Base-by-base conservation (phyloP, 2,329 filamentous ascomycete genomes). In the Alternaria tenuissima region DNA sequence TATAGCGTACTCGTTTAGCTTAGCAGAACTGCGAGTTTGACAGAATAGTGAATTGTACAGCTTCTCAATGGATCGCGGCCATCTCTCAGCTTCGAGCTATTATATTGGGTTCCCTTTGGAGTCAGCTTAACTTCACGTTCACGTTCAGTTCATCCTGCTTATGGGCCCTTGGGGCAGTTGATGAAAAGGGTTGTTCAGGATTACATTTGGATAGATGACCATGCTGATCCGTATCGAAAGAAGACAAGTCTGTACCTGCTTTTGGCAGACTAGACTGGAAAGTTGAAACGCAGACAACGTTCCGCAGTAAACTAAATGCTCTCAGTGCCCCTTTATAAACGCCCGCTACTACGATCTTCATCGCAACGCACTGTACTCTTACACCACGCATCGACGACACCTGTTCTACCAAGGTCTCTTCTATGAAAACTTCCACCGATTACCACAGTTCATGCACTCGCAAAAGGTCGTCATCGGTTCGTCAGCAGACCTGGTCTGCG, bases 401-500 rank as follows among this genome's bases (percentile, higher is more conserved):
- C 8, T 42, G 41, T 16, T 20, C 30, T 9, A 36, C 12, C 32
- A 5, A 49, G 9, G 16, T 22, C 8, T 28, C 5, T 9, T 32
- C 61, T 68, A 78, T 44, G 76, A 78, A 59, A 78, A 78, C 71
- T 85, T 85, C 83, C 83, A 85, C 58, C 81, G 74, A 64, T 84
- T 79, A 5, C 82, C 83, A 62, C 83, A 85, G 61, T 81, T 79
- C 66, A 80, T 82, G 73, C 83, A 85, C 76, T 84, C 82, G 74
- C 83, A 85, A 70, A 85, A 85, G 0, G 84, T 85, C 46, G 84
- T 86, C 82, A 86, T 85, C 67, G 94, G 94, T 82, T 98, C 95
- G 86, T 99, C 95, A 67, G 95, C 95, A 82, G 88, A 91, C 66
- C 95, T 87, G 16, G 95, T 99, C 84, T 99, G 95, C 5, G 95